These are phyloP conservation scores for Aspergillus tamarii DNA, from an alignment of 2,329 filamentous ascomycete species.

Conservation along the genomic window DNA sequence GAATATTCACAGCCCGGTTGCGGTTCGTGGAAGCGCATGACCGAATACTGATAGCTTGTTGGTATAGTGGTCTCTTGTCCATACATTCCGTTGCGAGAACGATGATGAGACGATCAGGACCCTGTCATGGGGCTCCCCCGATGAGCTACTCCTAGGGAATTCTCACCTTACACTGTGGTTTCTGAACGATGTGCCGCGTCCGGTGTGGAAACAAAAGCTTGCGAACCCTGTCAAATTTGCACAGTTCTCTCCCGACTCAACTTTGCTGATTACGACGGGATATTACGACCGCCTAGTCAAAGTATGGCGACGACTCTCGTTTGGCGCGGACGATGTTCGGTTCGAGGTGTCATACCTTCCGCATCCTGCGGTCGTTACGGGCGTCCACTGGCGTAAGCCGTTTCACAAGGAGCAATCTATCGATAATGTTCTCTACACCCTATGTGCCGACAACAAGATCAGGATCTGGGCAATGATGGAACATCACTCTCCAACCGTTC, in stretches of 20 bases:
- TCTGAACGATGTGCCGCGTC: constrained; percentile 47
- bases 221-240: constrained; percentile 75
- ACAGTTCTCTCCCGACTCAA: constrained; percentile 81
- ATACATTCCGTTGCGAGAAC: constrained; percentile 52
- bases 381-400: constrained; percentile 82
- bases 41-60: background rate
- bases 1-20: background rate
- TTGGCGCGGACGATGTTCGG: constrained; percentile 77
- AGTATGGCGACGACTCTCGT: constrained; percentile 86
- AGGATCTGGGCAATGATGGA: constrained; percentile 84
- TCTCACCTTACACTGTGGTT: constrained; percentile 71
- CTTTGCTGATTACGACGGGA: constrained; percentile 81
- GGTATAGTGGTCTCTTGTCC: constrained; percentile 61
- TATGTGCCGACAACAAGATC: constrained; percentile 78
- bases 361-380: constrained; percentile 81
- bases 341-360: constrained; percentile 90
- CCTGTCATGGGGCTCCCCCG: constrained; percentile 83
- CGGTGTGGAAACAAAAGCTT: constrained; percentile 73
- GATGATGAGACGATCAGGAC: constrained; percentile 52
- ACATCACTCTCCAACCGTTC: constrained; percentile 68
- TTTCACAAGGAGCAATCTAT: constrained; percentile 75
- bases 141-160: constrained; percentile 82
- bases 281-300: constrained; percentile 82
- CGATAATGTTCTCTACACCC: constrained; percentile 88
- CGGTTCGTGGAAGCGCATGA: background rate